Percentiles rank a stretch among this genome's conserved stretches.
Evolutionary conservation across 208 protist species (phyloP).

Genomic region (Crithidia sp.): DNA sequence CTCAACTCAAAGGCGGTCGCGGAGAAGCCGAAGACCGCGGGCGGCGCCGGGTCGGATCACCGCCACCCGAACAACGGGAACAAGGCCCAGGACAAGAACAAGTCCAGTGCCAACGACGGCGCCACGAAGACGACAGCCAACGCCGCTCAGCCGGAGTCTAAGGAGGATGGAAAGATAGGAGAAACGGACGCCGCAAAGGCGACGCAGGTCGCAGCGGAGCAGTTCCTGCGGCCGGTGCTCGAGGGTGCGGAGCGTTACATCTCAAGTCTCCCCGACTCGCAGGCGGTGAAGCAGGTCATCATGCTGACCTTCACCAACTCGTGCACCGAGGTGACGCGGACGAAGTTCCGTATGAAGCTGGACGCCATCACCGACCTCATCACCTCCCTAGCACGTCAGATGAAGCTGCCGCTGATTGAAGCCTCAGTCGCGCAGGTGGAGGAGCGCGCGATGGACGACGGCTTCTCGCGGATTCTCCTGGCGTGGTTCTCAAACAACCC

Average conservation of each 20-base stretch:
- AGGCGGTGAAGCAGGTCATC: constrained; percentile 59
- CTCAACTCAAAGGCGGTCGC: constrained; percentile 55
- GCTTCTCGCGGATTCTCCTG: constrained; percentile 81
- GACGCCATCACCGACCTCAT: constrained; percentile 50
- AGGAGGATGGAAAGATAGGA: constrained; percentile 5
- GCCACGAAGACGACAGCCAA: constrained; percentile 17
- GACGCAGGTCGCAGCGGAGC: constrained; percentile 36
- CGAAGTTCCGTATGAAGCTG: constrained; percentile 81
- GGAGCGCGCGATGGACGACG: constrained; percentile 84
- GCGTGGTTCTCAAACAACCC: constrained; percentile 77
- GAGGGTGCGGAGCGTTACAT: constrained; percentile 69
- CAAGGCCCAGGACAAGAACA: constrained; percentile 7
- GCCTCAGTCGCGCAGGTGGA: constrained; percentile 54
- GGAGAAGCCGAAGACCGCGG: constrained; percentile 32
- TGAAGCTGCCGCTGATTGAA: constrained; percentile 64
- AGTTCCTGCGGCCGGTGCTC: constrained; percentile 69
- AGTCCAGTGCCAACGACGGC: constrained; percentile 8
- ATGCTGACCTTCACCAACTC: constrained; percentile 85
- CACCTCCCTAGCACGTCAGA: constrained; percentile 30
- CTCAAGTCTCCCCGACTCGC: constrained; percentile 50
- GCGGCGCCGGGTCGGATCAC: constrained; percentile 2
- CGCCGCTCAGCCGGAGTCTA: neutral
- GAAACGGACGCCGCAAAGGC: constrained; percentile 25
- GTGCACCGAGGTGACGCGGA: constrained; percentile 79
- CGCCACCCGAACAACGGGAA: constrained; percentile 12